Evolutionary conservation across 2,329 filamentous ascomycete species (phyloP), one percentile per base, ranked within the genome.

Genomic region (Hymenoscyphus repandus): DNA sequence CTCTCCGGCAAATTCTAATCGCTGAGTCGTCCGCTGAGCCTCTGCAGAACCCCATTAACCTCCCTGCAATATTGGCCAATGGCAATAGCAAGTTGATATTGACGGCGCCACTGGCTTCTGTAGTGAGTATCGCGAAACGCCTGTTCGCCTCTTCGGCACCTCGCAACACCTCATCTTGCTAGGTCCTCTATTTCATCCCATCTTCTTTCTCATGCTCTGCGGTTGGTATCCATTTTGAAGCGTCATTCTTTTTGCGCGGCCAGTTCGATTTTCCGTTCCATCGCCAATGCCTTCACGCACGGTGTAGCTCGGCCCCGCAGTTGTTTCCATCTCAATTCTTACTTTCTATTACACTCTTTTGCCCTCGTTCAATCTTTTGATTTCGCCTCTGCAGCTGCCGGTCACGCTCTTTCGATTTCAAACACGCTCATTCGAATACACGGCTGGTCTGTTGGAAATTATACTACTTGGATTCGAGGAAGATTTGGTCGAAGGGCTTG

Each of bases 391-490:
- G 51, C 52, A 62, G 56, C 50, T 62, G 62, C 61, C 49, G 58
- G 62, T 58, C 62, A 63, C 60, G 57, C 58, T 60, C 57, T 50
- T 53, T 52, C 37, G n/a, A 12, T 37, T 50, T 48, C 36, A 36
- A 51, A 57, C 47, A 54, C 56, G 50, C 51, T 59, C 54, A 43
- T 62, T 60, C 46, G 45, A 55, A 50, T 47, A 53, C 55, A 63
- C 60, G 58, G 60, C 60, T 63, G 60, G 59, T 53, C 62, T 62
- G 56, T 63, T 59, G 50, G 55, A 45, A 52, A 45, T 44, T 51
- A 47, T 49, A 30, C 53, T 47, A 50, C 45, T 58, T 59, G 47
- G 49, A 44, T 53, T 49, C 34, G 38, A 43, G 37, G 41, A 34
- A 41, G 33, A 13, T 39, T 47, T 13, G 20, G 11, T 36, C 27